Base-by-base conservation (phyloP, 2,329 filamentous ascomycete genomes). In the Neobulgaria alba region DNA sequence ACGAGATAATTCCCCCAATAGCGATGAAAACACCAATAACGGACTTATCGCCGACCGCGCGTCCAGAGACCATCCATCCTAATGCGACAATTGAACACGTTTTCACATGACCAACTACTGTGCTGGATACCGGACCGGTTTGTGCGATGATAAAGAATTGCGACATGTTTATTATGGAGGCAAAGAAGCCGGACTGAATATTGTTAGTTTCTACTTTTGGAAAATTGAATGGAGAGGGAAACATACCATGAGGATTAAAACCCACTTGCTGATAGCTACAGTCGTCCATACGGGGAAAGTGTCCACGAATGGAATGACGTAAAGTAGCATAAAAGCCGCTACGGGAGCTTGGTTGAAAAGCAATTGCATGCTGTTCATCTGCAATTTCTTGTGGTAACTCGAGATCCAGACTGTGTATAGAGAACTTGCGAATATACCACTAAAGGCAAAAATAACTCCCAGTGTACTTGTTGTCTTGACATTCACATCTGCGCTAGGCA, bases 341-440 rank as follows among this genome's bases (percentile, higher is more conserved):
- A 81, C 63, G 2, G 79, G 77, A 2, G 79, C 75, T 60, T 83
- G 79, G 59, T 81, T 82, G 62, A 76, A 75, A 9, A 85, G 67
- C 21, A 85, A 63, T 63, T 84, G 80, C 71, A 81, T 79, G 60
- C 77, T 82, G 49, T 71, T 73, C 63, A 82, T 76, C 46, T 77
- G 68, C 16, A 82, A 67, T 59, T 75, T 79, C 46, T 74, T 71
- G 57, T 82, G 76, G 55, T 78, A 82, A 53, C 70, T 72, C 38
- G 73, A 69, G 54, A 83, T 80, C 76, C 77, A 82, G 44, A 83
- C 73, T 0, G 79, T 83, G 59, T 84, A 84, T 12, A 83, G 60
- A 2, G 77, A 77, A 21, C 75, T 81, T 12, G 77, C 77, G 38
- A 80, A 68, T 9, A 83, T 77, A 36, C 79, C 79, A 2, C 62